These are phyloP conservation scores for Macrophomina pseudophaseolina DNA, from an alignment of 2,329 filamentous ascomycete genomes.

Conservation along the genomic window DNA sequence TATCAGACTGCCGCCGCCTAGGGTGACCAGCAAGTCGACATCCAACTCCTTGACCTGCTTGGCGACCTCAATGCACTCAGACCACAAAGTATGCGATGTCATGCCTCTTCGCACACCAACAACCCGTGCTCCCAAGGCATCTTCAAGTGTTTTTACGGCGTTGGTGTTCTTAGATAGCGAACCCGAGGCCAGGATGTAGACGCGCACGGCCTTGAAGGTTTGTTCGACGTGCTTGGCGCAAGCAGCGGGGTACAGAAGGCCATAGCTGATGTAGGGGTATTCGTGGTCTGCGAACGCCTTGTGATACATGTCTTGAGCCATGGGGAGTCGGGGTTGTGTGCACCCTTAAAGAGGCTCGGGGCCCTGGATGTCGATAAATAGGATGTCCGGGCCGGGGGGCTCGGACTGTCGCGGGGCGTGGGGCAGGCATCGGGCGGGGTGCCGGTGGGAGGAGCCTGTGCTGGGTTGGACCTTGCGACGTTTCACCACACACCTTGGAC, in stretches of 20 bases:
- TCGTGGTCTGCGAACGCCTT: conserved; percentile 28
- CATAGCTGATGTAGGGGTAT: conserved; percentile 54
- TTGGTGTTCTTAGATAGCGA: conserved; percentile 56
- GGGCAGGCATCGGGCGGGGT: conserved; percentile 5
- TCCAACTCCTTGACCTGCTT: conserved; percentile 45
- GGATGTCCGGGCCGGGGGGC: background rate
- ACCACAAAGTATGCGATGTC: conserved; percentile 60
- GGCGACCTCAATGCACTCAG: conserved; percentile 57
- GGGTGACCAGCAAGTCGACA: conserved; percentile 58
- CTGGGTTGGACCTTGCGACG: background rate
- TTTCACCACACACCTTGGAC: conserved; percentile 18
- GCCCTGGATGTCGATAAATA: conserved; percentile 12
- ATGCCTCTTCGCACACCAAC: conserved; percentile 58
- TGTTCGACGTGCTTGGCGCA: conserved; percentile 51
- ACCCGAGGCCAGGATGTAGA: conserved; percentile 59
- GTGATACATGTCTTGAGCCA: conserved; percentile 11
- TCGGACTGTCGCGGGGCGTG: conserved; percentile 3
- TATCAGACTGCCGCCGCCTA: conserved; percentile 62
- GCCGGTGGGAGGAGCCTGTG: conserved; percentile 5
- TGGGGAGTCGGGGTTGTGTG: background rate
- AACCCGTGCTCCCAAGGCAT: conserved; percentile 48
- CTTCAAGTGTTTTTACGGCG: conserved; percentile 49
- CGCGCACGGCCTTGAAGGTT: conserved; percentile 51
- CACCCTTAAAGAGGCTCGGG: background rate
- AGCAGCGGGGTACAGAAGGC: conserved; percentile 53